These are phyloP conservation scores for Thymus mandschuricus DNA, from an alignment of 257 asterid species.

Conservation along the genomic window DNA sequence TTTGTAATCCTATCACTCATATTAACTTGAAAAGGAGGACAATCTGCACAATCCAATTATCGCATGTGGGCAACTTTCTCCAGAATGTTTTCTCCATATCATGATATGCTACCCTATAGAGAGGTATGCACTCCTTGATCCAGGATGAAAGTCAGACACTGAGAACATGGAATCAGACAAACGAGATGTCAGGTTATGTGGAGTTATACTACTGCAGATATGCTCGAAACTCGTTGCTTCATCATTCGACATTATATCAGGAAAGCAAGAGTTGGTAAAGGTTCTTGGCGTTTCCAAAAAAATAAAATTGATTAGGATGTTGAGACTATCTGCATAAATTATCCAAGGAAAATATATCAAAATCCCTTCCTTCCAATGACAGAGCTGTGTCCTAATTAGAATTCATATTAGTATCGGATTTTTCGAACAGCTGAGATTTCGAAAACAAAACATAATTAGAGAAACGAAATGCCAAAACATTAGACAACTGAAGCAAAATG, in stretches of 20 bases:
- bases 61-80: slow-evolving; percentile 47
- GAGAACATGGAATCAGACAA: slow-evolving; percentile 27
- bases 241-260: slow-evolving; percentile 7
- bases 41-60: slow-evolving; percentile 54
- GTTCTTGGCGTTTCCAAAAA: not conserved
- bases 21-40: slow-evolving; percentile 42
- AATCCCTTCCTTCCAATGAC: not conserved
- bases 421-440: slow-evolving; percentile 9
- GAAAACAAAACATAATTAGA: not conserved
- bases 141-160: slow-evolving; percentile 37
- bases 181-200: slow-evolving; percentile 22
- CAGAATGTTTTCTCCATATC: slow-evolving; percentile 64
- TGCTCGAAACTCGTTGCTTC: not conserved
- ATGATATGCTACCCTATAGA: slow-evolving; percentile 57
- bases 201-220: slow-evolving; percentile 6
- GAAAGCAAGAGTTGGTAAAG: slow-evolving; percentile 14
- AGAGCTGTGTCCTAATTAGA: not conserved
- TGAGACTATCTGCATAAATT: slow-evolving; percentile 26
- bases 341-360: not conserved
- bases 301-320: not conserved
- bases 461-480: slow-evolving; percentile 26
- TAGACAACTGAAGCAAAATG: slow-evolving; percentile 21
- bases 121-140: slow-evolving; percentile 40
- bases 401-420: not conserved
- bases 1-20: slow-evolving; percentile 72